Base-by-base conservation (phyloP, 768 basidiomycete genomes). In the Tulasnella sp. region DNA sequence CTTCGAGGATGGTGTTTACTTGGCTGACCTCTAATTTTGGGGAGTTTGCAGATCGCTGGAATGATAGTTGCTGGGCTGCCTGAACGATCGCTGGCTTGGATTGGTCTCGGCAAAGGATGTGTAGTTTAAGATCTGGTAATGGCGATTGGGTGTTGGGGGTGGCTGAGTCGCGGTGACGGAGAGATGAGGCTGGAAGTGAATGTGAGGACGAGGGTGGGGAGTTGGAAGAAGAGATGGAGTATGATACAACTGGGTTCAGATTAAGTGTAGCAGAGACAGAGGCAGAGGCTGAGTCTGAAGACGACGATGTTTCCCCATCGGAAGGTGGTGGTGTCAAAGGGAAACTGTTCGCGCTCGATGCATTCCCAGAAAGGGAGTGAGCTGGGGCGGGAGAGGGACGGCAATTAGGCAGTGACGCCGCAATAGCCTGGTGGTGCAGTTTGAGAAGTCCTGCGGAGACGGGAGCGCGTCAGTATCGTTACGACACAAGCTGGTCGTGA, bases 81-180 rank as follows among this genome's bases (percentile, higher is more conserved):
- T 87, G 85, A 34, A 91, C 92, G 72, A 95, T 87, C 41, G 90
- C 89, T n/a, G 90, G 88, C 84, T 94, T 94, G 7, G 92, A 90
- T 2, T 92, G 89, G 77, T 87, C 85, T 58, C 89, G 88, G 44
- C 93, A 93, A 34, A 89, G 85, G 58, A 94, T 85, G 83, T 89
- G 89, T 46, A 94, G 84, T 64, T 64, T n/a, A 3, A 64, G 60
- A 64, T 14, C 16, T 14, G 60, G 60, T 64, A 64, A 18, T 11
- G 28, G n/a, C 1, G n/a, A 14, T n/a, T 64, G 60, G 60, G 28
- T n/a, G 8, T 3, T 16, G 16, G n/a, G 28, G n/a, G 4, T 64
- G 60, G n/a, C 14, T 18, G 60, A 14, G n/a, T 28, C n/a, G 28
- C 60, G 60, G 24, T 64, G n/a, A 64, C 31, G 60, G n/a, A 42